These are phyloP conservation scores for Fraxinus cuspidata DNA, from an alignment of 257 asterid species.

Conservation along the genomic window DNA sequence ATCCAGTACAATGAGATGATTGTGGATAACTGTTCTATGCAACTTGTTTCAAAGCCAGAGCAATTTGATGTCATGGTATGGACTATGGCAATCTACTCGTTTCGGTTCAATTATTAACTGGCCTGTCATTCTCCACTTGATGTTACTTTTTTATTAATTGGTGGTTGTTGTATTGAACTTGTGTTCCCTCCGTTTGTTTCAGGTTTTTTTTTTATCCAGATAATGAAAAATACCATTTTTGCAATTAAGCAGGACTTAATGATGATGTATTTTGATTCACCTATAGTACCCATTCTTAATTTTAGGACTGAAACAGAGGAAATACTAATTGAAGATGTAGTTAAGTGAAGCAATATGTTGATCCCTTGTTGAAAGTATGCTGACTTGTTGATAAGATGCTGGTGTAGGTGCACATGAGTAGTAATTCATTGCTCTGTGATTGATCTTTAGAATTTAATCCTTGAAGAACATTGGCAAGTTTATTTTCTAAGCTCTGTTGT, in stretches of 20 bases:
- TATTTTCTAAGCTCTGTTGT: neutral
- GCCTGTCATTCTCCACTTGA: neutral
- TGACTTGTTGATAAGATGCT: neutral
- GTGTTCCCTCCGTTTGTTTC: neutral
- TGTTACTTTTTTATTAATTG: neutral
- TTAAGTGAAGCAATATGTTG: neutral
- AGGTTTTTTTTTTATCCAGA: neutral
- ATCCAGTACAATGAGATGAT: constrained; percentile 89
- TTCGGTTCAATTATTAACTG: neutral
- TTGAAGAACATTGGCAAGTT: neutral
- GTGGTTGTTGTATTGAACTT: neutral
- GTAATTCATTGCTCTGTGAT: neutral
- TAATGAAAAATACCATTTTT: neutral
- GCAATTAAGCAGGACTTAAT: constrained; percentile 2
- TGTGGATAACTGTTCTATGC: constrained; percentile 99
- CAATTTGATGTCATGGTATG: constrained; percentile 97
- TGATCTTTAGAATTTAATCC: neutral
- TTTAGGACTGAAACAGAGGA: neutral
- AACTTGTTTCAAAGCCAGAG: constrained; percentile 99
- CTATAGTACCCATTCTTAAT: neutral
- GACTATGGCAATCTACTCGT: constrained; percentile 2
- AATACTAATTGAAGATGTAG: neutral
- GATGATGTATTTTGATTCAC: constrained; percentile 10
- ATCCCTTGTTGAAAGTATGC: neutral
- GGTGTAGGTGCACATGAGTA: neutral